Conservation (phyloP, 306 rosid genomes). For the Begonia masoniana region DNA sequence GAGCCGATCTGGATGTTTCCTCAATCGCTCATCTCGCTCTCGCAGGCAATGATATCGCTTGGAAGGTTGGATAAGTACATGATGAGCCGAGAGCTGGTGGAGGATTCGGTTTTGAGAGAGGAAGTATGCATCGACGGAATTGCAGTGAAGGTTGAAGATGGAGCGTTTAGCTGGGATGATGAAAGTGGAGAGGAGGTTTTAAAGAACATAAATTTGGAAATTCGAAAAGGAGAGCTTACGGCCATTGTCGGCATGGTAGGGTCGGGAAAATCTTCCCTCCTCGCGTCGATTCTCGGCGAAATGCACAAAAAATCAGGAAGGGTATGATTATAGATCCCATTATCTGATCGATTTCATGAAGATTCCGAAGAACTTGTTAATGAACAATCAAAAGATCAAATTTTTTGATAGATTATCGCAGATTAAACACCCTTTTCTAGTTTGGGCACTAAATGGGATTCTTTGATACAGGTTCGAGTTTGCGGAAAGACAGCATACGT, state of each 20-base stretch:
- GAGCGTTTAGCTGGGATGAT: conserved; percentile 79
- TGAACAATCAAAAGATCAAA: no score
- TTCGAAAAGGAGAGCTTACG: conserved; percentile 59
- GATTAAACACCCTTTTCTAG: not conserved
- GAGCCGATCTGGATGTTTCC: conserved; percentile 93
- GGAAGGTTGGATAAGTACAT: conserved; percentile 72
- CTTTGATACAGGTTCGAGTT: conserved; percentile 53
- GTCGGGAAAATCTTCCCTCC: conserved; percentile 85
- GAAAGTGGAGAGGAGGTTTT: conserved; percentile 39
- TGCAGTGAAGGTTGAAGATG: conserved; percentile 61
- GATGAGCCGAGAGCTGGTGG: conserved; percentile 53
- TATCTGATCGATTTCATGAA: no score
- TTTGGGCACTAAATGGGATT: not conserved
- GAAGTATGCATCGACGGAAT: conserved; percentile 30
- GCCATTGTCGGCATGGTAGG: conserved; percentile 94
- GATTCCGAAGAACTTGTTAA: not conserved
- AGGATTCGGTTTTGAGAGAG: conserved; percentile 43
- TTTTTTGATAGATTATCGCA: no score
- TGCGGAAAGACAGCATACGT: conserved; percentile 85
- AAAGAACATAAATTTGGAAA: conserved; percentile 45
- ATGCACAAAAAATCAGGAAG: conserved; percentile 72
- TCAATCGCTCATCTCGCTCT: conserved; percentile 76
- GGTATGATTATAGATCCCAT: conserved; percentile 36
- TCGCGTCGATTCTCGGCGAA: conserved; percentile 85
- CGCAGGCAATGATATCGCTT: conserved; percentile 85